Percentiles rank a stretch among this genome's conserved stretches.
phyloP scores from a whole-genome alignment of 78 protist species.

The Speleostelium caveatum region DNA sequence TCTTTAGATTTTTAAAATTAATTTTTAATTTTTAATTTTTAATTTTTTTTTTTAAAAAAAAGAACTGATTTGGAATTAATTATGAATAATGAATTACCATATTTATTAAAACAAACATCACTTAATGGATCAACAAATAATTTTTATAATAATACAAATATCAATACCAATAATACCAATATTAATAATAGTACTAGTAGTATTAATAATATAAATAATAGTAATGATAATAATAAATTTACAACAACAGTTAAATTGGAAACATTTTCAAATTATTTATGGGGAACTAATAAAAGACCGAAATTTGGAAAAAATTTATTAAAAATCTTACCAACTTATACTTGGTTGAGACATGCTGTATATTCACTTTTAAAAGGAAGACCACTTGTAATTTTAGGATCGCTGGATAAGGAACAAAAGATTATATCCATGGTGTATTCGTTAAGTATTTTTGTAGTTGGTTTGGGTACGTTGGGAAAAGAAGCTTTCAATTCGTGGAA shows the following conservation, averaged over 20 bases:
- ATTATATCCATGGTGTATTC: constrained; percentile 36
- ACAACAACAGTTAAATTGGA: constrained; percentile 23
- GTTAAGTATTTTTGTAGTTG: constrained; percentile 62
- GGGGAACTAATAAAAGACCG: constrained; percentile 37
- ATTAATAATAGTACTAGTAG: neutral
- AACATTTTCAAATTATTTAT: constrained; percentile 62
- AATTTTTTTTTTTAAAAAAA: too few relatives aligned
- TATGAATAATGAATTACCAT: too few relatives aligned
- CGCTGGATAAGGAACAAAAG: constrained; percentile 40
- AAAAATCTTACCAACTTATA: constrained; percentile 7
- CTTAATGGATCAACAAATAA: neutral
- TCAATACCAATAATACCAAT: constrained; percentile 4
- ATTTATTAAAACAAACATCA: too few relatives aligned
- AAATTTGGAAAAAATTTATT: constrained; percentile 32
- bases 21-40: too few relatives aligned
- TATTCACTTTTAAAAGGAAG: constrained; percentile 81
- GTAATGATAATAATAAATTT: neutral
- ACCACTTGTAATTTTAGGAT: constrained; percentile 71
- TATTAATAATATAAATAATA: constrained; percentile 4
- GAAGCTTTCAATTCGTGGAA: constrained; percentile 43
- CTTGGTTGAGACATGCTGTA: constrained; percentile 60
- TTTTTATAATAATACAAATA: neutral
- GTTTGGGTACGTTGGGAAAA: neutral
- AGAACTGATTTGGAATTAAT: too few relatives aligned
- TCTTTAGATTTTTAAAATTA: too few relatives aligned